phyloP scores from a whole-genome alignment of 345 rosid species.

The Turnera subulata region DNA sequence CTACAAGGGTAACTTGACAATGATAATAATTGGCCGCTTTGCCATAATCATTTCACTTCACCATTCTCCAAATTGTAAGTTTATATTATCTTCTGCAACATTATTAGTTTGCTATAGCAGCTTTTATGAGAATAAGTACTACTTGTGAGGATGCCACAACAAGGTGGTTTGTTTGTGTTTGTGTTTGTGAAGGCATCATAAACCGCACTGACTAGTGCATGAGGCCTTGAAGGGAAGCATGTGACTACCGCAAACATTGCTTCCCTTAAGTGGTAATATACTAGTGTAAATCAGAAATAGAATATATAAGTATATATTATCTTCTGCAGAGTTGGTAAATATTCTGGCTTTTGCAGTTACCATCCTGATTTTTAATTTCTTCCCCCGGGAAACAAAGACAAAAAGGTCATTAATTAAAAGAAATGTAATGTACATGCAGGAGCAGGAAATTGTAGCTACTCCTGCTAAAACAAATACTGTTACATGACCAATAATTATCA shows the following conservation, averaged over 20 bases:
- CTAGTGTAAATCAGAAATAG: background rate
- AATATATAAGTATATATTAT: background rate
- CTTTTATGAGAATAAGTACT: background rate
- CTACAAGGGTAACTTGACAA: no score
- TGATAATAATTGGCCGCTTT: no score
- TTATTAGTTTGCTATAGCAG: background rate
- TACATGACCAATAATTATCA: background rate
- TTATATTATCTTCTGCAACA: no score
- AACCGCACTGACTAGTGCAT: constrained; percentile 7
- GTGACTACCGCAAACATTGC: constrained; percentile 7
- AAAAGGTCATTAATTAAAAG: constrained; percentile 4
- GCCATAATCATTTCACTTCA: no score
- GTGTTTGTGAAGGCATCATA: constrained; percentile 9
- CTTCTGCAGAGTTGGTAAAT: background rate
- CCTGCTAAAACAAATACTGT: background rate
- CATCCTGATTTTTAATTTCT: background rate
- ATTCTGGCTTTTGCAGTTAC: background rate
- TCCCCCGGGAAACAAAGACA: constrained; percentile 4
- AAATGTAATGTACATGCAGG: background rate
- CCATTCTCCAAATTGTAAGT: no score
- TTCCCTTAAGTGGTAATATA: background rate
- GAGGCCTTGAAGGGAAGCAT: background rate
- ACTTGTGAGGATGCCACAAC: background rate
- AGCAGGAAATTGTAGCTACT: background rate
- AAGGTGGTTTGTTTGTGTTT: background rate